Conservation (phyloP, 176 grass and related monocot genomes). For the Carex scoparia region DNA sequence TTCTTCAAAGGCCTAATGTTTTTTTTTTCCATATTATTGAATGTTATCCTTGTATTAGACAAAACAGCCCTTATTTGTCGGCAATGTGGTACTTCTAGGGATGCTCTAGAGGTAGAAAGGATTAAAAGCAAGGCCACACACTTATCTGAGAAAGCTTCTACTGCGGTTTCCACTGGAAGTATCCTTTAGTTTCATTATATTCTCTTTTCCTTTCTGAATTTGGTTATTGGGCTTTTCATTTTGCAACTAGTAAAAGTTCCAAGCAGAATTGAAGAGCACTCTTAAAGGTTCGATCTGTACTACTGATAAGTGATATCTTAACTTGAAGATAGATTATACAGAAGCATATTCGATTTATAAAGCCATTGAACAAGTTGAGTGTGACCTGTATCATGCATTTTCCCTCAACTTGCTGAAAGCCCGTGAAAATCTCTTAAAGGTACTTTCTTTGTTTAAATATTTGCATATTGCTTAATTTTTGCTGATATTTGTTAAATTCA, state of each 20-base stretch:
- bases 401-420: conserved; percentile 67
- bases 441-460: conserved; percentile 29
- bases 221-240: background rate
- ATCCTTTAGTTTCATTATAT: conserved; percentile 41
- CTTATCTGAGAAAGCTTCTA: conserved; percentile 55
- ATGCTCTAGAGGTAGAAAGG: conserved; percentile 47
- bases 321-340: conserved; percentile 50
- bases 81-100: conserved; percentile 65
- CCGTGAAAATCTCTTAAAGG: conserved; percentile 80
- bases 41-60: conserved; percentile 40
- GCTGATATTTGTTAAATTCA: background rate
- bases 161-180: conserved; percentile 48
- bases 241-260: background rate
- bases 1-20: background rate
- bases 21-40: background rate
- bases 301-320: conserved; percentile 25
- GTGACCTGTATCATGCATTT: conserved; percentile 55
- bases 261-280: background rate
- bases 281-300: background rate
- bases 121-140: conserved; percentile 39
- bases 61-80: conserved; percentile 58
- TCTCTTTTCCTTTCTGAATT: background rate
- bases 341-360: conserved; percentile 62
- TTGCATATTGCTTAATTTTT: background rate
- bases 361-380: conserved; percentile 50